Evolutionary conservation across 495 filamentous ascomycete species (phyloP), one percentile per base, ranked within the genome.

Genomic region (Articulospora tetracladia): DNA sequence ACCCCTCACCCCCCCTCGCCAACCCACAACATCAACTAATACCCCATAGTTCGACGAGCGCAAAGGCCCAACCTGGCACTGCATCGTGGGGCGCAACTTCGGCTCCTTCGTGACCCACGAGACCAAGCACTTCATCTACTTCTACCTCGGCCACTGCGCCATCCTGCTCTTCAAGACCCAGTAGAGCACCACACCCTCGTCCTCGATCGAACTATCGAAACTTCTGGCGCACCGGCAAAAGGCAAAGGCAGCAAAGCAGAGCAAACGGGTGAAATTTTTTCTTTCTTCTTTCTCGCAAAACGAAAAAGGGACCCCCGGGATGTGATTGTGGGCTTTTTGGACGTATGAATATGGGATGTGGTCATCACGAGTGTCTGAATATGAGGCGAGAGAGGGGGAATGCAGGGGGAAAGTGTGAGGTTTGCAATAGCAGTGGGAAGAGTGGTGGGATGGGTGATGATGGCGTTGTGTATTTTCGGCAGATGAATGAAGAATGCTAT

Each of bases 91-190:
- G 41, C 83, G 95, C 57, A 98, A 99, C 79, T 99, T 98, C 73
- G 94, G 94, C 67, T 97, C 93, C 77, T 99, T 97, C 66, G 95
- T 99, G 46, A 99, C 94, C 25, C 94, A 99, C 69, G 94, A 99
- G 73, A 97, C 94, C 41, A 97, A 97, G 76, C 94, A 99, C 76
- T 99, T 99, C 79, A 97, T 98, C 72, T 99, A 99, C 80, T 99
- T 99, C 82, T 98, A 98, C 77, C 90, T 98, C 60, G 94, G 94
- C 51, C 94, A 97, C 80, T 97, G 91, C 73, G 94, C 94, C 20
- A 97, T 99, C 68, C 86, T 99, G 46, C 86, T 99, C 56, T 99
- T 98, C 85, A 99, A 99, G 84, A 99, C 94, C 24, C 93, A 97
- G 81, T 97, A n/a, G n/a, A n/a, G n/a, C n/a, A 84, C 77, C 23